A percentile compares a stretch with the other conserved stretches of the same genome.
Evolutionary conservation across 495 filamentous ascomycete genomes (phyloP).

Genomic region (Aspergillus conjunctus): DNA sequence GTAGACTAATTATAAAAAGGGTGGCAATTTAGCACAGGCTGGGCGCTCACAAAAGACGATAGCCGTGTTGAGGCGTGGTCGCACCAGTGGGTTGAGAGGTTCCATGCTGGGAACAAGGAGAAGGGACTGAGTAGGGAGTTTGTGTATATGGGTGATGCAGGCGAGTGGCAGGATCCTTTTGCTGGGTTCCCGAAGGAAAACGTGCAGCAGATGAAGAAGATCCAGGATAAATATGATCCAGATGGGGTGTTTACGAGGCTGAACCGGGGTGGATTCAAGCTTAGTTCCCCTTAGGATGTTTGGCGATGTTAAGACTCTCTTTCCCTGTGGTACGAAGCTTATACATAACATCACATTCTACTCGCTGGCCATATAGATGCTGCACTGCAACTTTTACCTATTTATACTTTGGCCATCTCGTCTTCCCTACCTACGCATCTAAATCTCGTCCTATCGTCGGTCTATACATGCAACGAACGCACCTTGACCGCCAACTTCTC

Average conservation of each 20-base stretch:
- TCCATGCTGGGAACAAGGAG: slow-evolving; percentile 25
- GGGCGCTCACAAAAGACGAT: slow-evolving; percentile 29
- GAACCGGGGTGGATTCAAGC: slow-evolving; percentile 36
- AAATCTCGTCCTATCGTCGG: too few relatives aligned
- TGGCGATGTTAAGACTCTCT: too few relatives aligned
- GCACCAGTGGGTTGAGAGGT: slow-evolving; percentile 22
- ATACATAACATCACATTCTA: too few relatives aligned
- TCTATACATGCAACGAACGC: background rate
- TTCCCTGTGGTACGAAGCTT: too few relatives aligned
- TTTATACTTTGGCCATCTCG: too few relatives aligned
- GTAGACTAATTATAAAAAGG: slow-evolving; percentile 18
- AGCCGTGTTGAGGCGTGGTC: slow-evolving; percentile 38
- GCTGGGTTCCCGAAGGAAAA: slow-evolving; percentile 40
- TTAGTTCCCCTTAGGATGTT: background rate
- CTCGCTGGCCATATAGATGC: too few relatives aligned
- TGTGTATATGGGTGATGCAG: slow-evolving; percentile 45
- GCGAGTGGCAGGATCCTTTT: slow-evolving; percentile 43
- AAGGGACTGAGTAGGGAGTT: slow-evolving; percentile 29
- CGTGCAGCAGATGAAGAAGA: slow-evolving; percentile 33
- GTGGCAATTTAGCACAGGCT: slow-evolving; percentile 38
- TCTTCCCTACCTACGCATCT: too few relatives aligned
- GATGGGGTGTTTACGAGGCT: slow-evolving; percentile 24
- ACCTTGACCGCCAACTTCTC: background rate
- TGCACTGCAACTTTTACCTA: too few relatives aligned
- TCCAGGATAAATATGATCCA: slow-evolving; percentile 42